A percentile compares a stretch with the other conserved stretches of the same genome.
Conservation (phyloP, 2,329 filamentous ascomycete species). For the Ceratocystis destructans region DNA sequence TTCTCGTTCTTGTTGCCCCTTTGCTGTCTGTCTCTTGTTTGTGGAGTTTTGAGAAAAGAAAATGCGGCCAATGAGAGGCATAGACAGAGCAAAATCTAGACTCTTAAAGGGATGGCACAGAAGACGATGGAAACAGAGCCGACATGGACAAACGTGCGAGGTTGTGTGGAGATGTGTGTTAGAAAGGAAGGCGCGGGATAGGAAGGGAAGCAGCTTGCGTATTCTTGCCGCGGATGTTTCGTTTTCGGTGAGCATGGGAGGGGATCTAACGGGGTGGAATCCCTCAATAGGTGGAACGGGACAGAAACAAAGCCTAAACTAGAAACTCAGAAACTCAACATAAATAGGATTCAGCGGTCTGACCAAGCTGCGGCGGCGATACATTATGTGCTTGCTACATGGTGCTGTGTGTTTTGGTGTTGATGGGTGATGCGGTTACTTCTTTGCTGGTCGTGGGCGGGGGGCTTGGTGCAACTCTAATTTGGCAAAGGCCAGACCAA, state of each 20-base stretch:
- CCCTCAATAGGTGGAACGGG: not conserved
- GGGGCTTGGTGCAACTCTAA: not conserved
- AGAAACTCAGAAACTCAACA: not conserved
- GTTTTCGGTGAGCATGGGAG: not conserved
- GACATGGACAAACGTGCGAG: not conserved
- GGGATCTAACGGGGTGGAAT: not conserved
- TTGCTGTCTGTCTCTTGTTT: not conserved
- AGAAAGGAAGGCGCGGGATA: not conserved
- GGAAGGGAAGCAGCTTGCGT: not conserved
- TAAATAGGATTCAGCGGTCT: not conserved
- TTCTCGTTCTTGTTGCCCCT: not conserved
- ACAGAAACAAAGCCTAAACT: constrained; percentile 6
- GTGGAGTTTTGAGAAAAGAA: constrained; percentile 3
- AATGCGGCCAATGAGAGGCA: constrained; percentile 1
- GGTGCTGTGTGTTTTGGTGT: not conserved
- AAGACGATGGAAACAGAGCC: not conserved
- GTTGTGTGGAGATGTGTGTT: too few relatives aligned
- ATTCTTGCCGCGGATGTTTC: not conserved
- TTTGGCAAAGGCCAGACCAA: not conserved
- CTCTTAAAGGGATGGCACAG: not conserved
- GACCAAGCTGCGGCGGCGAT: not conserved
- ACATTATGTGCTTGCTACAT: not conserved
- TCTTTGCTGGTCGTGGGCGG: not conserved
- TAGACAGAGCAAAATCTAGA: not conserved
- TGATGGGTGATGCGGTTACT: not conserved